Base-by-base conservation (phyloP, 2,329 filamentous ascomycete species). In the Didymosphaeria variabile region DNA sequence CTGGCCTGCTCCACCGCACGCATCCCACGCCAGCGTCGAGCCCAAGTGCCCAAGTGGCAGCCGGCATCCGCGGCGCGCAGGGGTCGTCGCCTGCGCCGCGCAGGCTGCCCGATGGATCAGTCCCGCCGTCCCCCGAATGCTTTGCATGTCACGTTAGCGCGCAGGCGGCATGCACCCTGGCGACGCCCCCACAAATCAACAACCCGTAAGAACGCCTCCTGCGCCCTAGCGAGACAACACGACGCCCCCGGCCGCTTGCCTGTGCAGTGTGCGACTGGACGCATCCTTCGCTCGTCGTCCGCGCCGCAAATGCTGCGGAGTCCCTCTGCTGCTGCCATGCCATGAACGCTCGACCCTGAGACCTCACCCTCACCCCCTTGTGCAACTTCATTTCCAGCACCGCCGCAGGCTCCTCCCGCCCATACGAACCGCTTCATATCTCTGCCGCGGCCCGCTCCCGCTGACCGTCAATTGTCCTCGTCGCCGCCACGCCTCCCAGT, bases 51-150 rank as follows among this genome's bases (percentile, higher is more conserved):
- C 29, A 46, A 38, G 29, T n/a, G 7, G 3, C 29, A 13, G 42
- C 53, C 53, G 53, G 40, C 53, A 26, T 55, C 53, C 42, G 53
- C 53, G 42, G 8, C 36, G 42, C 53, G 40, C 52, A 45, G 32
- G 42, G 53, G 40, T n/a, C 53, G n/a, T 29, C 15, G 21, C 12
- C 53, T 45, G 40, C 32, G 49, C 36, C 23, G 40, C 40, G 19
- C 23, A 8, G 29, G 19, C 15, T 32, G 34, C 34, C 44, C 44
- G 44, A 49, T 47, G 54, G 54, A 47, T 56, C 54, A 47, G 26
- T 49, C 55, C 55, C 55, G 55, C 45, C 32, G 45, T 50, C 45
- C 53, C 55, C 55, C 55, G 55, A 44, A 57, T 57, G 55, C 45
- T 44, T 50, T 57, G 55, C 55, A 57, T 38, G 54, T 26, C 42